Evolutionary conservation across 495 filamentous ascomycete genomes (phyloP).

Genomic region (Penicillium mononematosum): DNA sequence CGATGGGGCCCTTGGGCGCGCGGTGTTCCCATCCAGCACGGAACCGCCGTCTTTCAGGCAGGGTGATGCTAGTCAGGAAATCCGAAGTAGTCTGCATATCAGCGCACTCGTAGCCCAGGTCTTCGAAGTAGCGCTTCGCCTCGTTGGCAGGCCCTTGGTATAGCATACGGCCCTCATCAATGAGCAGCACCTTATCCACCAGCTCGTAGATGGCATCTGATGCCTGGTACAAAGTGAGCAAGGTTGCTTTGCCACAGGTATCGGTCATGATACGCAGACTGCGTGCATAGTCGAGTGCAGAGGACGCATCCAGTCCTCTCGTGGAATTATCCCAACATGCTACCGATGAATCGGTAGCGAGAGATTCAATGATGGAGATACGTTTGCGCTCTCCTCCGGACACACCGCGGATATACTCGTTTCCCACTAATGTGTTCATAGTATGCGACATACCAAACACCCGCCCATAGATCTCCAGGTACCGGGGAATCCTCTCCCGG

Average conservation of each 20-base stretch:
- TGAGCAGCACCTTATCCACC: slow-evolving; percentile 83
- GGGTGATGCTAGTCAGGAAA: slow-evolving; percentile 79
- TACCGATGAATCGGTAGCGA: slow-evolving; percentile 72
- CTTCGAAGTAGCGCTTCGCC: slow-evolving; percentile 75
- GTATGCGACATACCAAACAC: slow-evolving; percentile 88
- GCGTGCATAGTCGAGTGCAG: slow-evolving; percentile 68
- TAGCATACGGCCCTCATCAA: slow-evolving; percentile 74
- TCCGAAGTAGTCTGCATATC: slow-evolving; percentile 80
- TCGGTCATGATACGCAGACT: slow-evolving; percentile 77
- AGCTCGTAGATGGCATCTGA: slow-evolving; percentile 78
- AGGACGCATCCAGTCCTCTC: slow-evolving; percentile 77
- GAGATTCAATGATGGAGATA: slow-evolving; percentile 49
- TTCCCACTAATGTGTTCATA: slow-evolving; percentile 77
- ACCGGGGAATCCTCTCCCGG: slow-evolving; percentile 64
- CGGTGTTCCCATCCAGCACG: slow-evolving; percentile 62
- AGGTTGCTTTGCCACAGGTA: slow-evolving; percentile 72
- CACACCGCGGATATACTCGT: slow-evolving; percentile 79
- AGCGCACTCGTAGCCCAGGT: slow-evolving; percentile 72
- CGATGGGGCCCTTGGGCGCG: slow-evolving; percentile 66
- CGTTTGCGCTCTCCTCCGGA: slow-evolving; percentile 82
- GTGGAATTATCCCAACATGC: slow-evolving; percentile 84
- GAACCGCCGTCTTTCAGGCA: slow-evolving; percentile 62
- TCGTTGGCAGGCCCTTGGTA: slow-evolving; percentile 72
- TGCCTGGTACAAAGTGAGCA: slow-evolving; percentile 79
- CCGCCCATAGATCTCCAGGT: slow-evolving; percentile 67